A percentile compares a stretch with the other conserved stretches of the same genome.
These are phyloP conservation scores for Thoreauomyces humboldtii DNA, from an alignment of 192 early-diverging fungal species.

Conservation along the genomic window DNA sequence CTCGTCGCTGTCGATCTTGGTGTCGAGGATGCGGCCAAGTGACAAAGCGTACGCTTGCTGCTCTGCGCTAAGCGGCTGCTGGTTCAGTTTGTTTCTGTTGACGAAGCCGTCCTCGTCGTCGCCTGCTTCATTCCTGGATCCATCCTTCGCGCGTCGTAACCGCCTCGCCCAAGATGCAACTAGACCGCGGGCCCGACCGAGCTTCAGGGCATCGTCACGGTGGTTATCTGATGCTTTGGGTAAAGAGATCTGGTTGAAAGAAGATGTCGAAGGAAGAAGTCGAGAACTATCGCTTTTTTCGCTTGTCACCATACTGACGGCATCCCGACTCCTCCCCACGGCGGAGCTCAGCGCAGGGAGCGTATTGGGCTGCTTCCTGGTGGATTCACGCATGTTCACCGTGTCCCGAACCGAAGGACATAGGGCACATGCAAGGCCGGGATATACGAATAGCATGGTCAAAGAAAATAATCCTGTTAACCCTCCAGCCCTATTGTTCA, in stretches of 20 bases:
- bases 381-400: background rate
- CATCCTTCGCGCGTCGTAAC: background rate
- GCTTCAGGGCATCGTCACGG: too few species aligned
- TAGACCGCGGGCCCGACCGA: background rate
- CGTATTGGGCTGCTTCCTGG: background rate
- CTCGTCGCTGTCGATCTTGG: background rate
- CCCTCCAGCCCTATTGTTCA: background rate
- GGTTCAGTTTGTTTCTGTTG: background rate
- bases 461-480: background rate
- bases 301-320: too few species aligned
- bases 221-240: too few species aligned
- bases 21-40: background rate
- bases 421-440: too few species aligned
- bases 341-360: background rate
- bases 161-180: background rate
- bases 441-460: too few species aligned
- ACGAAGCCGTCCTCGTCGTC: background rate
- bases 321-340: too few species aligned
- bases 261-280: too few species aligned
- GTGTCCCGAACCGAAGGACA: too few species aligned
- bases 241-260: too few species aligned
- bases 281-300: too few species aligned
- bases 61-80: background rate
- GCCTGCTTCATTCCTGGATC: background rate
- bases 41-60: background rate